Evolutionary conservation across 2,329 filamentous ascomycete genomes (phyloP), one percentile per base, ranked within the genome.

Genomic region (Pezicula radicicola): DNA sequence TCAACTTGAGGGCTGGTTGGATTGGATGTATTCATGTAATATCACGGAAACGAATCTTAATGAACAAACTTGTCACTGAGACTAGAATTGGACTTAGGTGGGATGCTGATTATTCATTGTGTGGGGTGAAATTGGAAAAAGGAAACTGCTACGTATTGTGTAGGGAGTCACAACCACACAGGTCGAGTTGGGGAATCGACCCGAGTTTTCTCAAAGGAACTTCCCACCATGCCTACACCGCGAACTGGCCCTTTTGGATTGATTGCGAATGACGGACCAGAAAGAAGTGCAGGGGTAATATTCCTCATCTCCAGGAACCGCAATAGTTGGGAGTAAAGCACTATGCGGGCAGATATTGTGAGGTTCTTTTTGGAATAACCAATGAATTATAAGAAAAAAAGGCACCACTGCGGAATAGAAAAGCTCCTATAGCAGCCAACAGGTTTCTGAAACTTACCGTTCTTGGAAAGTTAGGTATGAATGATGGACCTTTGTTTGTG

Each of bases 301-400:
- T 81, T 71, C 78, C 78, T 81, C 78, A 66, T 67, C 71, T 77
- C 71, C 76, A 81, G 78, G 78, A 81, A 81, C 77, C 78, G 77
- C 62, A 52, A 74, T 76, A 80, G 76, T 75, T 78, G 77, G 66
- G 66, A 68, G 62, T 53, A 60, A 51, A 55, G 61, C 60, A 66
- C 76, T 79, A 76, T 71, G 75, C 78, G 78, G 77, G 78, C 78
- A 81, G 78, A 79, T 78, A 74, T 72, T 79, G 74, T 74, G 82
- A 85, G 83, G 83, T 82, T 45, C 27, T 44, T 44, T 16, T 45
- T 33, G 25, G 25, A 21, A 15, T 15, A 21, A 25, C 19, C 4
- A 45, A 16, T 6, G n/a, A 18, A 33, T 6, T 27, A n/a, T 12
- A n/a, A 44, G 42, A 18, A 40, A 40, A 40, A 16, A 16, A 40